Evolutionary conservation across 768 basidiomycete species (phyloP).

Genomic region (Kwoniella shandongensis): DNA sequence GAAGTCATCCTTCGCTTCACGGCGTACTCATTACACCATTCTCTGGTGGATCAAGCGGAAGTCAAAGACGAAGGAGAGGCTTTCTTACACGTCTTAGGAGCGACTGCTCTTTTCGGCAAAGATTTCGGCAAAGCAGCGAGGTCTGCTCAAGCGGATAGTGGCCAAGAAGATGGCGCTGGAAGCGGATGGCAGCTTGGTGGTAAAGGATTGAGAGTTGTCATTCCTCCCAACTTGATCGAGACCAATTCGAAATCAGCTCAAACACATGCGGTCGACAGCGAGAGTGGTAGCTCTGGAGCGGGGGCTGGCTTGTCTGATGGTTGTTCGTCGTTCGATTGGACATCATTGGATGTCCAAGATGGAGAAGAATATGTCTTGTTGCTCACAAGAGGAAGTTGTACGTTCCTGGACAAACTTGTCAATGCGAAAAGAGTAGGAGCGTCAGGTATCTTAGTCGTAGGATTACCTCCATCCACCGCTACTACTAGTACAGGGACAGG

Average conservation of each 20-base stretch:
- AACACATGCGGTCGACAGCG: neutral
- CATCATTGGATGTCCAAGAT: neutral
- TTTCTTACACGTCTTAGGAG: slow-evolving; percentile 59
- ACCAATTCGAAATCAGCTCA: neutral
- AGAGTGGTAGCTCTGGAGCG: too few relatives aligned
- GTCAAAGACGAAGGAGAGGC: slow-evolving; percentile 56
- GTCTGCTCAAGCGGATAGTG: slow-evolving; percentile 10
- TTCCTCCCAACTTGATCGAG: neutral
- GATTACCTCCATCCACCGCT: slow-evolving; percentile 14
- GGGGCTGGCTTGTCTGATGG: neutral
- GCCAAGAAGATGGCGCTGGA: slow-evolving; percentile 20
- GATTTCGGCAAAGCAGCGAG: slow-evolving; percentile 52
- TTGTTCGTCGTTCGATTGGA: neutral
- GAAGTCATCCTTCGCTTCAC: slow-evolving; percentile 63
- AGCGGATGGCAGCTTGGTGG: slow-evolving; percentile 14
- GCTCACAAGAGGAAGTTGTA: slow-evolving; percentile 75
- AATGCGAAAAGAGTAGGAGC: slow-evolving; percentile 70
- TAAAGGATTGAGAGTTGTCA: slow-evolving; percentile 3
- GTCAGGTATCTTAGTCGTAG: slow-evolving; percentile 71
- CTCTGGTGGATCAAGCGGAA: neutral
- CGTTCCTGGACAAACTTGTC: slow-evolving; percentile 80
- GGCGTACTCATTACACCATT: slow-evolving; percentile 24
- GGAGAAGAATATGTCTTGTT: slow-evolving; percentile 57
- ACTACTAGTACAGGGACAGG: neutral
- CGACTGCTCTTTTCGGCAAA: slow-evolving; percentile 70